Base-by-base conservation (phyloP, 148 eudicot species). In the Fagopyrum homotropicum region DNA sequence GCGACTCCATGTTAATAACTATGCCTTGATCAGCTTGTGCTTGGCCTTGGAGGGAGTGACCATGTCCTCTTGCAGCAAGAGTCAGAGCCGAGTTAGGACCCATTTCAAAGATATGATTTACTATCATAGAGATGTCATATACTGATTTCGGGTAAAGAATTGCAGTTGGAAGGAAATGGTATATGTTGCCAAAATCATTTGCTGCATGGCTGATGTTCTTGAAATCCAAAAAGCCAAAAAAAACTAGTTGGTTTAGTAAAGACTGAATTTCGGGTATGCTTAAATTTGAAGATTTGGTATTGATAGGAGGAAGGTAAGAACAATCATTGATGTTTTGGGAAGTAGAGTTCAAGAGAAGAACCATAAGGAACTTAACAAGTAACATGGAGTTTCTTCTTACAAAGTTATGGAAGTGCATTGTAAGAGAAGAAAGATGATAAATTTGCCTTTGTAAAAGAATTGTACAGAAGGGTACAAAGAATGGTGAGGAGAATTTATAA, bases 1-100 rank as follows among this genome's bases (percentile, higher is more conserved):
- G 88, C 29, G 93, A 88, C 83, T 90, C 93, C 98, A 94, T 94
- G 80, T 80, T 82, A 51, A 94, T 83, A 35, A 94, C 86, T 49
- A 94, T 82, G 22, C 98, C 98, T 26, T 82, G 84, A 60, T 82
- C 64, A 35, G 86, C 88, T 77, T 90, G 98, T 47, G 97, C 85
- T 73, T 94, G 98, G 47, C 96, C 98, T 79, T 86, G 85, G 35
- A 94, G 86, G 7, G 98, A 94, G 86, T 94, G 98, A 73, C 97
- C 98, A 70, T 88, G 93, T 76, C 98, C 98, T 81, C 93, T 83
- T 9, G 98, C 96, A 5, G 96, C 93, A 15, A 94, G 68, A 2
- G 92, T 90, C 72, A 94, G 86, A 46, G 72, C 85, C 8, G 96
- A 80, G 49, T 73, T 78, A 12, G 82, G 45, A 29, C 96, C 98